Evolutionary conservation across 1,284 basidiomycete genomes (phyloP).

Genomic region (Mycena sp.): DNA sequence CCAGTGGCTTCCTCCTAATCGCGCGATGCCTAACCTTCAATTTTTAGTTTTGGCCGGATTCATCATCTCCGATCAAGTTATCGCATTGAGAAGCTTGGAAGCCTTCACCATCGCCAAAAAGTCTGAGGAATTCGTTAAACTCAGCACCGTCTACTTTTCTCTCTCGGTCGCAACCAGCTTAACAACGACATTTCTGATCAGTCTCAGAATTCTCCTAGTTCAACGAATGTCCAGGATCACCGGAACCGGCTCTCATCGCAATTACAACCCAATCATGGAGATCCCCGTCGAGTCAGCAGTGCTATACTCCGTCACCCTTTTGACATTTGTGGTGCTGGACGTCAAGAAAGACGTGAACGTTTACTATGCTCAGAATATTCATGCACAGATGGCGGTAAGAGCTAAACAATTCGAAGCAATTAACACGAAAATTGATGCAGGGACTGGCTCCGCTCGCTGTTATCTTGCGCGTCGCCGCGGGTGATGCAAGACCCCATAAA

Average conservation of each 20-base stretch:
- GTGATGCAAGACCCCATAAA: too few species aligned
- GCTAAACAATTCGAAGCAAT: too few species aligned
- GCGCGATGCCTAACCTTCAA: not conserved
- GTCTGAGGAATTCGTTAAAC: constrained; percentile 4
- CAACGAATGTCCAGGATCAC: not conserved
- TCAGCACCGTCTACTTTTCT: constrained; percentile 19
- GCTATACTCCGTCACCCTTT: constrained; percentile 9
- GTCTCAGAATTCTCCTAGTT: constrained; percentile 7
- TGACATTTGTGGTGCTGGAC: constrained; percentile 14
- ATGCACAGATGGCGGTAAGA: constrained; percentile 12
- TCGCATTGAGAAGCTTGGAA: not conserved
- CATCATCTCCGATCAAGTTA: constrained; percentile 8
- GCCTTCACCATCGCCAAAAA: constrained; percentile 10
- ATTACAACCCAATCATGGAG: constrained; percentile 13
- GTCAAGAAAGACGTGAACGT: not conserved
- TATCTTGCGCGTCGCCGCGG: too few species aligned
- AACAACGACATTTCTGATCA: constrained; percentile 12
- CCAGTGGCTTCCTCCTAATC: too few species aligned
- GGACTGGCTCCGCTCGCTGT: too few species aligned
- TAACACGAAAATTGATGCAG: too few species aligned
- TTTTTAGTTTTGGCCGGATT: constrained; percentile 5
- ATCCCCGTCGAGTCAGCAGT: constrained; percentile 9
- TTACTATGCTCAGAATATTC: constrained; percentile 19
- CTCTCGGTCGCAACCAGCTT: constrained; percentile 18
- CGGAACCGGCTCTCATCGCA: not conserved